phyloP scores from a whole-genome alignment of 108 stramenopile genomes.

The Cyclotella choctawhatcheeana region DNA sequence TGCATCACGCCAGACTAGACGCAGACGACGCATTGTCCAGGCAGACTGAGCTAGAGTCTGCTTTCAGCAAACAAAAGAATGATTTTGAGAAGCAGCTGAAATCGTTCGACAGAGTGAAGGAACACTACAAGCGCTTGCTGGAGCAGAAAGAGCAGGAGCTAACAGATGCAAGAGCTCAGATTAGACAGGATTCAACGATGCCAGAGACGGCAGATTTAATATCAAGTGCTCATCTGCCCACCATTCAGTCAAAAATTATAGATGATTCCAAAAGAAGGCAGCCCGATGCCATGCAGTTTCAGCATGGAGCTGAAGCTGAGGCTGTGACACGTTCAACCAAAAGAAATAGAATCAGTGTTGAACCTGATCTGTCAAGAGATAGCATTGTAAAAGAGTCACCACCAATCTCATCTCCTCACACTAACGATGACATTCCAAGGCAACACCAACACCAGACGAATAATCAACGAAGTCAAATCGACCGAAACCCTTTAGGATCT shows the following conservation, averaged over 20 bases:
- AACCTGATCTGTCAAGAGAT: background rate
- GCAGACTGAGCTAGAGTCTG: constrained; percentile 19
- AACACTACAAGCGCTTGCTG: constrained; percentile 16
- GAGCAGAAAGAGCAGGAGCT: constrained; percentile 23
- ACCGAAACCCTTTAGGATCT: constrained; percentile 16
- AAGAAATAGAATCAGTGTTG: background rate
- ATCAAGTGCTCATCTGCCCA: background rate
- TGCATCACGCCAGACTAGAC: constrained; percentile 21
- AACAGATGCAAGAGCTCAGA: constrained; percentile 11
- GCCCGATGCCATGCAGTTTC: background rate
- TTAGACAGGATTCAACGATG: constrained; percentile 17
- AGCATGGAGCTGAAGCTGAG: background rate
- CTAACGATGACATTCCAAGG: background rate
- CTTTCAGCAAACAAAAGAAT: constrained; percentile 17
- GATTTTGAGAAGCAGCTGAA: constrained; percentile 34
- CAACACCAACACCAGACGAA: background rate
- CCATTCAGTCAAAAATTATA: background rate
- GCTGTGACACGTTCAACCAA: background rate
- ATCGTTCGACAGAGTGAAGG: constrained; percentile 36
- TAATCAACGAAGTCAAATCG: background rate
- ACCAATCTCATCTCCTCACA: background rate
- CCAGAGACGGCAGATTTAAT: background rate
- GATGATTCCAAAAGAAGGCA: background rate
- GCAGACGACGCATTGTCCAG: constrained; percentile 16
- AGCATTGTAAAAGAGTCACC: background rate